Base-by-base conservation (phyloP, 2,329 filamentous ascomycete species). In the Pestalotiopsis sp. region DNA sequence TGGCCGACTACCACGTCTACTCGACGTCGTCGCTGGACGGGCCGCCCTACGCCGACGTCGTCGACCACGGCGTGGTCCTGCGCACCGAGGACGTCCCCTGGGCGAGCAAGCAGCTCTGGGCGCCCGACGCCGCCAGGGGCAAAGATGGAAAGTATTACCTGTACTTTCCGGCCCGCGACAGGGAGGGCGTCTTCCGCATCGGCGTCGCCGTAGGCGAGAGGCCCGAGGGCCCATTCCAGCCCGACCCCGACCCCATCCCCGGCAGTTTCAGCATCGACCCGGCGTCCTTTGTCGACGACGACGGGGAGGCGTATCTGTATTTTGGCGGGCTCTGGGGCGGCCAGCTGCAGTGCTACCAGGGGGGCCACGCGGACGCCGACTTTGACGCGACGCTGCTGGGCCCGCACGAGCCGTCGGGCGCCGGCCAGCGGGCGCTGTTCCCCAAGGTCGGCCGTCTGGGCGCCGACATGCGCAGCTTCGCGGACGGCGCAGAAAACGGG, bases 1-100 rank as follows among this genome's bases (percentile, higher is more conserved):
- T 94, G 92, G 86, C 82, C 67, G 92, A 95, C 83, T 95, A 95
- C 85, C 92, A 94, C 79, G 92, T 95, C 78, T 90, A 94, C 80
- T 90, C 87, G 72, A 81, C 81, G 31, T 73, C 79, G 12, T 83
- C 81, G 36, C 80, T 88, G 68, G 85, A 88, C 67, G 27, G 27
- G 27, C 82, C 85, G 1, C 81, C 88, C 27, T 85, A 85, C 69
- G 82, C 84, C 20, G 66, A 73, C 25, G 91, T 94, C 2, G 90
- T 85, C 23, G 92, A 94, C 81, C 92, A 94, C 81, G 92, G 92
- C 74, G 84, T 92, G 63, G 91, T 87, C 14, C 86, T 95, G 55
- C 85, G 84, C 66, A 82, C 87, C 59, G 84, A 87, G 64, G 89
- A 93, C 74, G 84, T 95, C 39, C 91, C 92, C 38, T 95, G 92